Conservation (phyloP, 345 rosid genomes). For the Syzygium aromaticum region DNA sequence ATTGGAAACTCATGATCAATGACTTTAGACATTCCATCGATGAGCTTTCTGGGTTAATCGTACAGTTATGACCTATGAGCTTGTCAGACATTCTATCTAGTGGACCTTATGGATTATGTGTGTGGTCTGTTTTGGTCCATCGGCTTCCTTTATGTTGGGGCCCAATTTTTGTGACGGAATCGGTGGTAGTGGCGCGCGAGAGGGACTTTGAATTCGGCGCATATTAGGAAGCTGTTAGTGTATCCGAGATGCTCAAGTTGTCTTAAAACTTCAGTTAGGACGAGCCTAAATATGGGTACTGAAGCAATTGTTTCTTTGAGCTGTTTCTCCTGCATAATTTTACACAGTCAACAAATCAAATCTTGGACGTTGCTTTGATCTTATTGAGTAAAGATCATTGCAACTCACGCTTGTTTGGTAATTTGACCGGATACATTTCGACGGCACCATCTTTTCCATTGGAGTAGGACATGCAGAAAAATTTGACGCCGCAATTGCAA, state of each 20-base stretch:
- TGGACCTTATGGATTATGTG: neutral
- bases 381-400: neutral
- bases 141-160: neutral
- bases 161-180: neutral
- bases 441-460: neutral
- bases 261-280: neutral
- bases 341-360: neutral
- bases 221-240: neutral
- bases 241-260: neutral
- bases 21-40: neutral
- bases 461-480: neutral
- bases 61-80: neutral
- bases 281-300: neutral
- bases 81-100: rapidly evolving
- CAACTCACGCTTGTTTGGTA: neutral
- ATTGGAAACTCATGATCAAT: neutral
- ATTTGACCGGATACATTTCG: neutral
- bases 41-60: neutral
- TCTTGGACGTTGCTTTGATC: neutral
- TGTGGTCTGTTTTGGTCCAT: neutral
- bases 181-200: no score
- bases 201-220: neutral
- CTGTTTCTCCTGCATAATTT: neutral
- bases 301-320: neutral
- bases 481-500: neutral